phyloP scores from a whole-genome alignment of 2,329 filamentous ascomycete genomes.

The Phoma sp. region DNA sequence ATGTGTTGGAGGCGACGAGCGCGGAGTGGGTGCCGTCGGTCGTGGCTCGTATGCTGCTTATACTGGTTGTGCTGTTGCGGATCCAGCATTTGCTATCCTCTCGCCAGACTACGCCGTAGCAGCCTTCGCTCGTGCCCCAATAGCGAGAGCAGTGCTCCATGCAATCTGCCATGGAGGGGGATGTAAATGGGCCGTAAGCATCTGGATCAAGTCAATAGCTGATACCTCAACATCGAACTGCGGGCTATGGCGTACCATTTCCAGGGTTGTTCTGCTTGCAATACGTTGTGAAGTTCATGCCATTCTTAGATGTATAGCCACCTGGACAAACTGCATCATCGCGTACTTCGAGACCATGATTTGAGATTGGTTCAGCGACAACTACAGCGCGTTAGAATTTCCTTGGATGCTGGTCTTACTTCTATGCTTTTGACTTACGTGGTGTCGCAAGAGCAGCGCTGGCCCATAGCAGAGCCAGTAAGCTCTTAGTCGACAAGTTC shows the following conservation, averaged over 20 bases:
- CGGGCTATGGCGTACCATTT: conserved; percentile 27
- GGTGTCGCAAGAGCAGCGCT: conserved; percentile 32
- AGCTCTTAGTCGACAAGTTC: conserved; percentile 7
- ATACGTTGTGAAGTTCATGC: conserved; percentile 40
- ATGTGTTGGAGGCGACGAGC: conserved; percentile 27
- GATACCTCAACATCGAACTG: neutral
- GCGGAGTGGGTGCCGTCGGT: conserved; percentile 27
- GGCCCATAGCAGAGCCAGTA: conserved; percentile 31
- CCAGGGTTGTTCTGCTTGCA: conserved; percentile 38
- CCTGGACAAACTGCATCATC: conserved; percentile 25
- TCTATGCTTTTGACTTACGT: conserved; percentile 21
- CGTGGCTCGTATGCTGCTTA: conserved; percentile 9
- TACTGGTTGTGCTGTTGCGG: conserved; percentile 31
- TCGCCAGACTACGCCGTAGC: conserved; percentile 39
- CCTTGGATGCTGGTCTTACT: neutral
- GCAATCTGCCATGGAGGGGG: conserved; percentile 30
- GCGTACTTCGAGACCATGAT: conserved; percentile 23
- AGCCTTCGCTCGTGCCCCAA: conserved; percentile 39
- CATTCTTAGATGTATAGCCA: conserved; percentile 36
- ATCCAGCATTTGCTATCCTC: conserved; percentile 35
- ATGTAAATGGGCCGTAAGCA: conserved; percentile 18
- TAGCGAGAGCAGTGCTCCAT: conserved; percentile 44
- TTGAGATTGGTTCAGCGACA: conserved; percentile 21
- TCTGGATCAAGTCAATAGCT: neutral
- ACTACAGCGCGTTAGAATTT: conserved; percentile 25